Percentiles rank a stretch among this genome's conserved stretches.
Evolutionary conservation across 768 basidiomycete genomes (phyloP).

Genomic region (Pholiota microspora): DNA sequence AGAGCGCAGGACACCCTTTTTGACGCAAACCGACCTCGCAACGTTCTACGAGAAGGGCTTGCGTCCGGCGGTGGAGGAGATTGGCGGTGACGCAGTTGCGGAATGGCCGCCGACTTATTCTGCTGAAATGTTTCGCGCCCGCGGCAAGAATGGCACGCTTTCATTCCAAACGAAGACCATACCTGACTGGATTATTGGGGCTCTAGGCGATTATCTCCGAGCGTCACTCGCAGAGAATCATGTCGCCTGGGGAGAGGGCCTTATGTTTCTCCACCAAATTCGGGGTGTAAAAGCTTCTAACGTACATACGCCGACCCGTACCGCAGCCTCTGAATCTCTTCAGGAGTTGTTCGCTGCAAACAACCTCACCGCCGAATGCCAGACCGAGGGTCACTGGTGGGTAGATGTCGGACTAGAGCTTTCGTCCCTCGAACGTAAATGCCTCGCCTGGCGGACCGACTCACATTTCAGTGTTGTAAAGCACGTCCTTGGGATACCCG

Average conservation of each 20-base stretch:
- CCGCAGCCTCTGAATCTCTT: background rate
- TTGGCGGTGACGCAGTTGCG: background rate
- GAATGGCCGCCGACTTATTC: conserved; percentile 23
- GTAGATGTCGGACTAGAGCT: conserved; percentile 31
- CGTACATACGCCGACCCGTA: conserved; percentile 1
- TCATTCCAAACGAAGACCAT: conserved; percentile 16
- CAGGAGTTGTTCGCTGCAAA: background rate
- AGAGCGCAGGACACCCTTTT: background rate
- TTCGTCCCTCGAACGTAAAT: conserved; percentile 10
- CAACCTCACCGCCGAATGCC: background rate
- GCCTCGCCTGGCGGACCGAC: conserved; percentile 30
- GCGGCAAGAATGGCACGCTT: conserved; percentile 11
- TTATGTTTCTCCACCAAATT: conserved; percentile 24
- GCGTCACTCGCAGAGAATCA: background rate
- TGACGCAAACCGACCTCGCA: conserved; percentile 7
- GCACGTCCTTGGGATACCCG: conserved; percentile 10
- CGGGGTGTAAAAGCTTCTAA: conserved; percentile 20
- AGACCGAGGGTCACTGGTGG: conserved; percentile 19
- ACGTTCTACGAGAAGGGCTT: conserved; percentile 21
- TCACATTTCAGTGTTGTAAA: conserved; percentile 21
- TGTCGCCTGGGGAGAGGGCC: conserved; percentile 11
- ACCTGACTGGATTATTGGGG: background rate
- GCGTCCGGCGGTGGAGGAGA: conserved; percentile 14
- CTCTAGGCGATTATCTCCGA: conserved; percentile 14
- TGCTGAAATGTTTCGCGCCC: conserved; percentile 21